Conservation (phyloP, 2,329 filamentous ascomycete species). For the Penicillium sp. region DNA sequence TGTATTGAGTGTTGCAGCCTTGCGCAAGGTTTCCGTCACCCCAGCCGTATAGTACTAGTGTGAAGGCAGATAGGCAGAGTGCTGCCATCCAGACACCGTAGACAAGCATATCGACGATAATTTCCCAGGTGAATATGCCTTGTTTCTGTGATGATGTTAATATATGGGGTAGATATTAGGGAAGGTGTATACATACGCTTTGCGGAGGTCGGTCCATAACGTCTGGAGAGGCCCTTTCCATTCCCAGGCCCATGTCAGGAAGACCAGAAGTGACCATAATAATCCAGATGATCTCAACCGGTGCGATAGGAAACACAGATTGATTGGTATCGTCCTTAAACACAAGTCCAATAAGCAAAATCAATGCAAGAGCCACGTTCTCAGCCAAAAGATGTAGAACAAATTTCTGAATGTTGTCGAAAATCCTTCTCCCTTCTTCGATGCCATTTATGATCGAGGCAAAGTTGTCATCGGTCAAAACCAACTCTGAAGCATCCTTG, state of each 20-base stretch:
- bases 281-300: slow-evolving; percentile 88
- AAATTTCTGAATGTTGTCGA: slow-evolving; percentile 88
- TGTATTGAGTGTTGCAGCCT: slow-evolving; percentile 61
- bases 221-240: slow-evolving; percentile 71
- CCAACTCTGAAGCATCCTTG: slow-evolving; percentile 65
- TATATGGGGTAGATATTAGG: background rate
- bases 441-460: slow-evolving; percentile 81
- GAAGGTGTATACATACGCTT: slow-evolving; percentile 29
- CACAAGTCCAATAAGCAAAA: slow-evolving; percentile 74
- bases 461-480: slow-evolving; percentile 79
- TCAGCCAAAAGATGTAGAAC: slow-evolving; percentile 75
- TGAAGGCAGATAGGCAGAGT: slow-evolving; percentile 63
- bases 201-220: slow-evolving; percentile 80
- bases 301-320: slow-evolving; percentile 82
- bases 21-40: slow-evolving; percentile 59
- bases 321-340: slow-evolving; percentile 71
- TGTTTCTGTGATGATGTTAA: slow-evolving; percentile 41
- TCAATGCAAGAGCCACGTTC: slow-evolving; percentile 80
- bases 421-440: slow-evolving; percentile 79
- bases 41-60: slow-evolving; percentile 62
- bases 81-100: slow-evolving; percentile 76
- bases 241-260: slow-evolving; percentile 83
- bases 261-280: slow-evolving; percentile 89
- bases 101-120: slow-evolving; percentile 74
- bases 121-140: slow-evolving; percentile 74